Conservation (phyloP, 2,329 filamentous ascomycete species). For the Chaetoscypha palmicola region DNA sequence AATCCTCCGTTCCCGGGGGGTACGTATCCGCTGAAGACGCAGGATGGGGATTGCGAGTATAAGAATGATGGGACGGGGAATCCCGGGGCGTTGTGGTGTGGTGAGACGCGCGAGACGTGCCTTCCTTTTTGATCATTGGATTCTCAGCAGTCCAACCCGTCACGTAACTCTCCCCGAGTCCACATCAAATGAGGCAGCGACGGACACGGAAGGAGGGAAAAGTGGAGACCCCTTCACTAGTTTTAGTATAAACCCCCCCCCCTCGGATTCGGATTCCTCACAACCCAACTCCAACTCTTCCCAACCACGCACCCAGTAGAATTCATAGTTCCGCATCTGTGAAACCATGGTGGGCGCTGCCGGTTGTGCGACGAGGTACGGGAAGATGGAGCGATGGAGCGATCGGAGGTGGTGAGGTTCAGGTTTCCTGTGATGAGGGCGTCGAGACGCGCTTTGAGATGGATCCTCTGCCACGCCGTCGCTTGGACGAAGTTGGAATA, state of each 20-base stretch:
- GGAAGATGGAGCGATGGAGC: slow-evolving; percentile 49
- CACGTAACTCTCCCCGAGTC: too few species aligned
- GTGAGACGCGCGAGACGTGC: too few species aligned
- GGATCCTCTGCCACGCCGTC: slow-evolving; percentile 48
- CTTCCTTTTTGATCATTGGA: too few species aligned
- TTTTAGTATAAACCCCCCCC: slow-evolving; percentile 57
- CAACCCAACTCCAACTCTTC: slow-evolving; percentile 59
- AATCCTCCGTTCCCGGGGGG: too few species aligned
- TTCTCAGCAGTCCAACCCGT: too few species aligned
- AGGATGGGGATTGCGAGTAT: too few species aligned
- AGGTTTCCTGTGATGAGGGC: slow-evolving; percentile 46
- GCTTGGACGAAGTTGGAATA: too few species aligned
- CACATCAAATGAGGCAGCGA: too few species aligned
- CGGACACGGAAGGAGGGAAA: slow-evolving; percentile 47
- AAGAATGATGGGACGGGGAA: too few species aligned
- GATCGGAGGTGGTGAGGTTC: slow-evolving; percentile 45
- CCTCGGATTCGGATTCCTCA: slow-evolving; percentile 44
- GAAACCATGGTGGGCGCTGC: slow-evolving; percentile 57
- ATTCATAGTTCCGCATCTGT: slow-evolving; percentile 54
- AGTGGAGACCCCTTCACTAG: too few species aligned
- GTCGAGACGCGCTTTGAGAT: slow-evolving; percentile 48
- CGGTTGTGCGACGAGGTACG: slow-evolving; percentile 61
- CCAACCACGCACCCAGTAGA: slow-evolving; percentile 62
- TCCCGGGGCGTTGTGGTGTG: too few species aligned
- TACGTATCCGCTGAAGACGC: too few species aligned